phyloP scores from a whole-genome alignment of 257 asterid species.

The Perilla frutescens region DNA sequence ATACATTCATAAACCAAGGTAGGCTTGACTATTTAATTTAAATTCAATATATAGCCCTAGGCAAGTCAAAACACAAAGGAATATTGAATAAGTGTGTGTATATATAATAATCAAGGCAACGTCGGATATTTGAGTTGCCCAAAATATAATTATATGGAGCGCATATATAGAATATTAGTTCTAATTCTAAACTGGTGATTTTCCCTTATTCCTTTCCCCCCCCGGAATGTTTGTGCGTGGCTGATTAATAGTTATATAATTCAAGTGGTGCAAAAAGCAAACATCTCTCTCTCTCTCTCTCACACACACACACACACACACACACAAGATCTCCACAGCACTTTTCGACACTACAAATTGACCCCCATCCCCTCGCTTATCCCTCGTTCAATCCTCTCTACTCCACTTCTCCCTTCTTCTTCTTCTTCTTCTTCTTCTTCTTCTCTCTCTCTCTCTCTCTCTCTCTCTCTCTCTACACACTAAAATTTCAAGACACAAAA shows the following conservation, averaged over 20 bases:
- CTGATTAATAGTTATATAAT: constrained; percentile 41
- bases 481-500: constrained; percentile 7
- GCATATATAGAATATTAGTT: constrained; percentile 20
- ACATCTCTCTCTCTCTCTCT: not conserved
- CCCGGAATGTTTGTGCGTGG: constrained; percentile 31
- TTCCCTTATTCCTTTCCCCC: not conserved
- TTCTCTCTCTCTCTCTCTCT: constrained; percentile 13
- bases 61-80: constrained; percentile 3
- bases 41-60: not conserved
- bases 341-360: constrained; percentile 76
- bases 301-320: constrained; percentile 24
- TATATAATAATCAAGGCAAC: not conserved
- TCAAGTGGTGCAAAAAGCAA: constrained; percentile 65
- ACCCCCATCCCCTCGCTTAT: constrained; percentile 58
- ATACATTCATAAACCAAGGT: too few species aligned
- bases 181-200: constrained; percentile 17
- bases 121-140: not conserved
- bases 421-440: constrained; percentile 6
- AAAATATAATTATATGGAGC: not conserved
- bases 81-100: not conserved
- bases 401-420: constrained; percentile 33
- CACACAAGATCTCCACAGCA: constrained; percentile 38
- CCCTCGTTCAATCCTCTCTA: constrained; percentile 53
- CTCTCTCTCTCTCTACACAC: too few species aligned
- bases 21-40: too few species aligned